phyloP scores from a whole-genome alignment of 2,329 filamentous ascomycete species.

The Aquanectria penicillioides region DNA sequence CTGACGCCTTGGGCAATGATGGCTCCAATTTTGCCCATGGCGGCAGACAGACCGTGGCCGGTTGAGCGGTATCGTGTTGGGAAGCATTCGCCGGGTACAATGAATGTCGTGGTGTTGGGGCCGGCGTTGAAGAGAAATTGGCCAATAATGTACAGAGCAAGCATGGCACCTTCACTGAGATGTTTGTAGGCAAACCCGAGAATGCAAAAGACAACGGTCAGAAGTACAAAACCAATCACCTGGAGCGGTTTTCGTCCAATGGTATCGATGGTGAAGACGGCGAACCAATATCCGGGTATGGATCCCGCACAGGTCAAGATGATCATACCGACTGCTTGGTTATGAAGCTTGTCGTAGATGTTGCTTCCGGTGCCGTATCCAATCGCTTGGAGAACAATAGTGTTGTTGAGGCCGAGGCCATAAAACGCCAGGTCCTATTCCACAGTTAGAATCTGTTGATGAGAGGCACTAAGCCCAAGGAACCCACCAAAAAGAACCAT shows the following conservation, averaged over 20 bases:
- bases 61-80: conserved; percentile 71
- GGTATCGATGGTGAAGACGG: conserved; percentile 77
- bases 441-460: conserved; percentile 15
- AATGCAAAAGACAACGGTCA: conserved; percentile 70
- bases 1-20: conserved; percentile 75
- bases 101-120: conserved; percentile 73
- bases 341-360: conserved; percentile 75
- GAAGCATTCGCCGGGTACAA: conserved; percentile 72
- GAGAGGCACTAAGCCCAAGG: accelerated
- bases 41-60: conserved; percentile 73
- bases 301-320: conserved; percentile 81
- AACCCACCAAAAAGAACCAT: conserved; percentile 77
- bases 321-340: conserved; percentile 79
- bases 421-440: conserved; percentile 72
- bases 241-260: conserved; percentile 83
- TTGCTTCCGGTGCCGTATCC: conserved; percentile 73
- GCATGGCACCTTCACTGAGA: conserved; percentile 58
- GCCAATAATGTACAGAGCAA: conserved; percentile 70
- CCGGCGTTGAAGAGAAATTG: conserved; percentile 76
- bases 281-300: conserved; percentile 83
- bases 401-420: conserved; percentile 79
- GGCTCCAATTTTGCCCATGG: conserved; percentile 73
- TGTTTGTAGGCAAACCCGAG: conserved; percentile 69
- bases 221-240: conserved; percentile 67
- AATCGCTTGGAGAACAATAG: conserved; percentile 75